Conservation (phyloP, 768 basidiomycete species). For the Kwoniella botswanensis region DNA sequence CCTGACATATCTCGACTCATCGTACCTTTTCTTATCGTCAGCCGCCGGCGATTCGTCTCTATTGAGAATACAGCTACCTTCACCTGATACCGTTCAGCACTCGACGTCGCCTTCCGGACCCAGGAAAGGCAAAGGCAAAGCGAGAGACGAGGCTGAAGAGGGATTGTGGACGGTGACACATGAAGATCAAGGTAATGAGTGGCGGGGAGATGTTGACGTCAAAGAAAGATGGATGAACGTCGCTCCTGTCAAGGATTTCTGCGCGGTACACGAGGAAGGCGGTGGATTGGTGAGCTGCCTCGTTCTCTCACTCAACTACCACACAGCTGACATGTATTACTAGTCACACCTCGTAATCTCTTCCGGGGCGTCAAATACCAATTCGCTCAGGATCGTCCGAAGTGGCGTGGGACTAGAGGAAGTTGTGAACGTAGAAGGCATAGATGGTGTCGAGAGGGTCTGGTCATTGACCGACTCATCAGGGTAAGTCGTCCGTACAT, state of each 20-base stretch:
- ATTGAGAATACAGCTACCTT: slow-evolving; percentile 25
- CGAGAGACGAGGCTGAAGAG: slow-evolving; percentile 28
- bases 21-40: slow-evolving; percentile 50
- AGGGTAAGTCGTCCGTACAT: slow-evolving; percentile 6
- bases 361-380: slow-evolving; percentile 50
- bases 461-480: slow-evolving; percentile 30
- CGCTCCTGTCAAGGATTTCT: slow-evolving; percentile 56
- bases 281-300: slow-evolving; percentile 44
- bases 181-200: slow-evolving; percentile 20
- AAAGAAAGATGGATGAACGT: slow-evolving; percentile 54
- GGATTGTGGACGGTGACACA: slow-evolving; percentile 20
- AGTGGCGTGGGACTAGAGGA: slow-evolving; percentile 55
- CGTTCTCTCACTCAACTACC: neutral
- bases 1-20: slow-evolving; percentile 43
- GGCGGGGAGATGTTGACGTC: slow-evolving; percentile 21
- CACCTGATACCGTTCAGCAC: slow-evolving; percentile 1
- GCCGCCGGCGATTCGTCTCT: slow-evolving; percentile 51
- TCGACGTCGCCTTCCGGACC: slow-evolving; percentile 21
- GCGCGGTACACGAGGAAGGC: slow-evolving; percentile 46
- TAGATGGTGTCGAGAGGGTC: slow-evolving; percentile 40
- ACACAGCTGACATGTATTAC: slow-evolving; percentile 11
- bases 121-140: slow-evolving; percentile 47
- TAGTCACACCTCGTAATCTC: slow-evolving; percentile 54
- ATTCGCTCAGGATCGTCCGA: slow-evolving; percentile 49
- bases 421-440: slow-evolving; percentile 34